Conservation (phyloP, 176 grass and related monocot species). For the Phoenix dactylifera region DNA sequence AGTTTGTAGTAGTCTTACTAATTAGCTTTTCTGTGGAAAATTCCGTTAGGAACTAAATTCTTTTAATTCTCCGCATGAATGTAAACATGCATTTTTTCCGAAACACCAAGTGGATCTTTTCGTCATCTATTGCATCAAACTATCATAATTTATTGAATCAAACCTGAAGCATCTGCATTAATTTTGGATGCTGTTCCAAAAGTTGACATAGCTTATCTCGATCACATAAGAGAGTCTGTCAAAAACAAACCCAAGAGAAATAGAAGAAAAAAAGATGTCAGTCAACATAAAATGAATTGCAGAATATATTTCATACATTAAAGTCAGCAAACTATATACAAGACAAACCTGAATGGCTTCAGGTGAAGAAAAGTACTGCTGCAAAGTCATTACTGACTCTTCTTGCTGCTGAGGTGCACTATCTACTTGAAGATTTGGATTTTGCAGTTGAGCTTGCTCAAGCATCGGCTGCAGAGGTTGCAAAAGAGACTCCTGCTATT, state of each 20-base stretch:
- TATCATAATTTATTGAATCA: constrained; percentile 12
- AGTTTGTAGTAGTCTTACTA: too few relatives aligned
- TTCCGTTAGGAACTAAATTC: too few relatives aligned
- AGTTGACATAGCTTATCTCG: constrained; percentile 87
- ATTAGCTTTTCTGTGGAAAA: too few relatives aligned
- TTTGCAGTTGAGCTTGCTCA: constrained; percentile 38
- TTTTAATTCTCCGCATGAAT: neutral
- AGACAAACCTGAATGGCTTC: constrained; percentile 87
- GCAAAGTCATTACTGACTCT: constrained; percentile 50
- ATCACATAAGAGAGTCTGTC: constrained; percentile 67
- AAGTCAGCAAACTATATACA: neutral
- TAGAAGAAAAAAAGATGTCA: neutral
- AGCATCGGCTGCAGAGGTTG: too few relatives aligned
- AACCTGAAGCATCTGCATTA: constrained; percentile 99
- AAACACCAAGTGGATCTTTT: neutral
- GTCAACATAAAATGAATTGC: too few relatives aligned
- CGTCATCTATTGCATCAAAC: neutral
- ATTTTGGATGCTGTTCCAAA: constrained; percentile 80
- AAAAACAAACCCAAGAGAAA: constrained; percentile 5
- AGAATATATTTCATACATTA: too few relatives aligned
- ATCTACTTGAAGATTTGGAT: constrained; percentile 42
- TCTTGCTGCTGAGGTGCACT: constrained; percentile 37
- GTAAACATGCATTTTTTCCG: neutral
- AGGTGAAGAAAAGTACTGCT: constrained; percentile 67
- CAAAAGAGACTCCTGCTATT: constrained; percentile 67